Evolutionary conservation across 148 eudicot genomes (phyloP), one percentile per base, ranked within the genome.

Genomic region (Rhododendron henanense): DNA sequence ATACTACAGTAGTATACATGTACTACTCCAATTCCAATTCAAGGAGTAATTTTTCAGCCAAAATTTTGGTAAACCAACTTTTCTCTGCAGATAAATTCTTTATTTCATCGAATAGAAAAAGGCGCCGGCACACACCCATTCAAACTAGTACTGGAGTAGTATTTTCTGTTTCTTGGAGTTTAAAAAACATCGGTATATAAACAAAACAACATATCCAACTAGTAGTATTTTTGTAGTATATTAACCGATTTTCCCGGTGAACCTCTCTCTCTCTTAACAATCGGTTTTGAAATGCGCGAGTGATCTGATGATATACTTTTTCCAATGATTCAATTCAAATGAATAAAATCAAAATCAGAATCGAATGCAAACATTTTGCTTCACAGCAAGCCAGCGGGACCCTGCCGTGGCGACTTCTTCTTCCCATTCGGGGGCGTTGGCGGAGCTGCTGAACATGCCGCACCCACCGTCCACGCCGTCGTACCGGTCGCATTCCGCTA

Each of bases 281-380:
- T 25, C 67, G 67, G 67, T 61, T 21, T 25, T 67, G 33, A 67
- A 21, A n/a, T 65, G 73, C 33, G 14, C 28, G 73, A 25, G 73
- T 76, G 79, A 76, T 76, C 23, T 76, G 79, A 39, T 74, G 21
- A 35, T n/a, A 11, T 78, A 15, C 13, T 9, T 79, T 57, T 51
- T 81, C 10, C 15, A 19, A 28, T 81, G 69, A 57, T 55, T 41
- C 10, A 35, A 57, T 18, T 0, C 78, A 35, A 25, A 15, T 31
- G 25, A 31, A 25, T 35, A 55, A 16, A 55, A 50, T 35, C 14
- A 57, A 35, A 81, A 31, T 57, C 44, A 14, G 28, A 81, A 81
- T 59, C 37, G 41, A n/a, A 93, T 93, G 94, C 93, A 90, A 88
- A 90, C 92, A 28, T 92, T 89, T 85, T 91, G 94, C 86, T 92